These are phyloP conservation scores for Eucalyptus sideroxylon DNA, from an alignment of 345 rosid species.

Conservation along the genomic window DNA sequence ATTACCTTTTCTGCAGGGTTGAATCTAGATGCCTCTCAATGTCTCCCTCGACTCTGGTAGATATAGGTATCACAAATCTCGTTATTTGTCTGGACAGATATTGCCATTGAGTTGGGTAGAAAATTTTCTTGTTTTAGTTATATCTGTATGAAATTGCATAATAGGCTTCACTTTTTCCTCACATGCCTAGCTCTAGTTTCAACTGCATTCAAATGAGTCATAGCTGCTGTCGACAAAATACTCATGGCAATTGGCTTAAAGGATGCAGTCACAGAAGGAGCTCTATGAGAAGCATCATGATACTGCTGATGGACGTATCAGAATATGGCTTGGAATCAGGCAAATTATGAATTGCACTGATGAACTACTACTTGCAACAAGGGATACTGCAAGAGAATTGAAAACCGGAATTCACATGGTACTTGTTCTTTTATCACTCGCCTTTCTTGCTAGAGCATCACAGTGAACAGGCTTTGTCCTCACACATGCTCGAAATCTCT, in stretches of 20 bases:
- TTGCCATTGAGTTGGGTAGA: background rate
- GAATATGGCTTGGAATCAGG: conserved; percentile 65
- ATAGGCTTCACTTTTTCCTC: background rate
- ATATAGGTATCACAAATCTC: background rate
- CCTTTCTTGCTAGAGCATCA: background rate
- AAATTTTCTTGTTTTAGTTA: background rate
- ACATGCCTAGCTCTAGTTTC: background rate
- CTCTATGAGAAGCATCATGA: conserved; percentile 44
- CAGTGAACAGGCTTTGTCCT: background rate
- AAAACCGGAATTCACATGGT: conserved; percentile 74
- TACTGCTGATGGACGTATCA: conserved; percentile 58
- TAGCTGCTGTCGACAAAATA: background rate
- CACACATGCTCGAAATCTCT: background rate
- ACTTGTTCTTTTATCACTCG: background rate
- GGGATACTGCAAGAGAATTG: conserved; percentile 42
- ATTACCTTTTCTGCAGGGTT: background rate
- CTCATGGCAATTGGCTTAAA: conserved; percentile 1
- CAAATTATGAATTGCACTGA: conserved; percentile 62
- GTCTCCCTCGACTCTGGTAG: background rate
- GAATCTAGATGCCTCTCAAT: background rate
- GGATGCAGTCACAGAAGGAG: conserved; percentile 47
- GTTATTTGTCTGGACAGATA: background rate
- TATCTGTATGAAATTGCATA: background rate
- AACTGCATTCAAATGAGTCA: background rate
- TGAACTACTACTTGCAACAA: conserved; percentile 38